Percentiles rank a stretch among this genome's conserved stretches.
Evolutionary conservation across 2,329 filamentous ascomycete genomes (phyloP).

Genomic region (Apiospora sp.): DNA sequence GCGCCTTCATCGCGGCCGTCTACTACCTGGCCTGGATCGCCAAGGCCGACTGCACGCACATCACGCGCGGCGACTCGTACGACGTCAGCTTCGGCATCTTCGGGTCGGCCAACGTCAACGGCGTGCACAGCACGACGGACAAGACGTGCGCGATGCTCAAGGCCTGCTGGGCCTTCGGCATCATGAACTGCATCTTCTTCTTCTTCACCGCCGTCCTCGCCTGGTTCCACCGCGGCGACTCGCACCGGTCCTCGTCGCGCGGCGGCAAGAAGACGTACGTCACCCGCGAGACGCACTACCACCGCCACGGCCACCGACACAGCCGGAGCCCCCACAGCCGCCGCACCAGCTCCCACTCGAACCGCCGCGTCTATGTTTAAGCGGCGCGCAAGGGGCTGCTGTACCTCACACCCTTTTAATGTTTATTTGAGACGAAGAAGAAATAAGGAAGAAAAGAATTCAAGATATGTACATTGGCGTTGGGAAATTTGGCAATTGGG

Average conservation of each 20-base stretch:
- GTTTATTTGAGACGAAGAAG: not conserved
- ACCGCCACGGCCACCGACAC: constrained; percentile 53
- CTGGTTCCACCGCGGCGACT: constrained; percentile 57
- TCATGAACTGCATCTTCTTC: constrained; percentile 87
- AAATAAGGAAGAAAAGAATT: not conserved
- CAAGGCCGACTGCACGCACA: constrained; percentile 71
- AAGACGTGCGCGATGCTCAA: constrained; percentile 94
- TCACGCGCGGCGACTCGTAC: constrained; percentile 58
- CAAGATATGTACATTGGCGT: not conserved
- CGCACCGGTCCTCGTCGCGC: constrained; percentile 34
- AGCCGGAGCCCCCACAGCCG: constrained; percentile 48
- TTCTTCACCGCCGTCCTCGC: constrained; percentile 79
- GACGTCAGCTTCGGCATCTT: constrained; percentile 69
- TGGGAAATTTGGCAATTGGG: not conserved
- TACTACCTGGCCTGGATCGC: constrained; percentile 67
- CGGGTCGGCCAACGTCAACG: constrained; percentile 60
- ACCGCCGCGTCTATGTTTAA: constrained; percentile 60
- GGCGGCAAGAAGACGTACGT: constrained; percentile 48
- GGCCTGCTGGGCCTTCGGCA: constrained; percentile 85
- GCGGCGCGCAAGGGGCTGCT: not conserved
- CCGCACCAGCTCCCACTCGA: constrained; percentile 50
- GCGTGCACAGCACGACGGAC: constrained; percentile 63
- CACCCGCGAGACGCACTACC: constrained; percentile 55
- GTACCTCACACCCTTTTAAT: not conserved
- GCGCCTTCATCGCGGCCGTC: constrained; percentile 69